Evolutionary conservation across 768 basidiomycete genomes (phyloP).

Genomic region (Mycena indigotica): DNA sequence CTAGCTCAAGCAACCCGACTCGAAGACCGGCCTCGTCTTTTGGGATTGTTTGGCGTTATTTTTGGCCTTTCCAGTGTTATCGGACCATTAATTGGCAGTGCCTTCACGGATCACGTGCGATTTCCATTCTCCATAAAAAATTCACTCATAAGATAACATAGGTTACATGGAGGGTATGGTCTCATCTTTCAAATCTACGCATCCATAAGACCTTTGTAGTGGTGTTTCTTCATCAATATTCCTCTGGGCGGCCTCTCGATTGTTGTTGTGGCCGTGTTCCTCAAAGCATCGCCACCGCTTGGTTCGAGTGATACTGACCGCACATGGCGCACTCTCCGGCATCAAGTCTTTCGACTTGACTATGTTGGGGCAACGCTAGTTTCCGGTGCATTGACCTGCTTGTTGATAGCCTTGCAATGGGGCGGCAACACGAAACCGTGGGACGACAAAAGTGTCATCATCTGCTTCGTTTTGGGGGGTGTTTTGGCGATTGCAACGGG

Average conservation of each 20-base stretch:
- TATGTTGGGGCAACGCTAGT: conserved; percentile 39
- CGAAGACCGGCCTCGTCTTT: conserved; percentile 29
- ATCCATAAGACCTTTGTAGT: not conserved
- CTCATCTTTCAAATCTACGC: conserved; percentile 19
- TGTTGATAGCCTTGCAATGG: conserved; percentile 45
- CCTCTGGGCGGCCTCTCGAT: conserved; percentile 20
- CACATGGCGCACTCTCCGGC: not conserved
- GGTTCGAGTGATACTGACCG: conserved; percentile 9
- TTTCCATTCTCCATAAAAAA: not conserved
- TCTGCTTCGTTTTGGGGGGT: conserved; percentile 14
- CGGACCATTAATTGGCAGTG: conserved; percentile 33
- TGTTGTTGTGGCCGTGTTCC: conserved; percentile 4
- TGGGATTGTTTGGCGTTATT: conserved; percentile 21
- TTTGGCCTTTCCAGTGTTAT: conserved; percentile 35
- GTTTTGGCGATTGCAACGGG: conserved; percentile 6
- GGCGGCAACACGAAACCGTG: conserved; percentile 47
- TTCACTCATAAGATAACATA: not conserved
- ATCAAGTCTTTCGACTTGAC: conserved; percentile 32
- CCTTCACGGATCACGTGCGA: conserved; percentile 27
- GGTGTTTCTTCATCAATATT: not conserved
- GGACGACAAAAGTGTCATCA: conserved; percentile 25
- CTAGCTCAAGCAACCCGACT: conserved; percentile 26
- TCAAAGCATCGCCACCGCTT: conserved; percentile 11
- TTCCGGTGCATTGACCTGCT: conserved; percentile 34
- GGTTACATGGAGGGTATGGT: conserved; percentile 5